Evolutionary conservation across 75 land plant genomes (phyloP).

Genomic region (Picea glauca): DNA sequence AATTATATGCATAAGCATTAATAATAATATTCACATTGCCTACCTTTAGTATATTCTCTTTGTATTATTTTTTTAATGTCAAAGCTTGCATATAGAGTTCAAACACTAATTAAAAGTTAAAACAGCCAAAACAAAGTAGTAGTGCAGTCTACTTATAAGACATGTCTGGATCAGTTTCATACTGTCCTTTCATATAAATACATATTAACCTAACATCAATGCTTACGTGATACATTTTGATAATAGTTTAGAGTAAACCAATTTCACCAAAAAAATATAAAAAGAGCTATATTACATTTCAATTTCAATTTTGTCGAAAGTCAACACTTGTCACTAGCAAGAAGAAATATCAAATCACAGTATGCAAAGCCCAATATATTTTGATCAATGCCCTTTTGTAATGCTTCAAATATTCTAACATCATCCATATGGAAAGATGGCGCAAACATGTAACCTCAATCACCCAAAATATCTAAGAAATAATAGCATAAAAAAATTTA

Average conservation of each 20-base stretch:
- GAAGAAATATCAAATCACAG: too few species aligned
- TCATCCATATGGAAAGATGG: too few species aligned
- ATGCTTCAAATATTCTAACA: too few species aligned
- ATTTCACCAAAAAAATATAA: too few species aligned
- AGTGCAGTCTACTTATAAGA: background rate
- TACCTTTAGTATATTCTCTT: background rate
- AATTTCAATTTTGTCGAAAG: too few species aligned
- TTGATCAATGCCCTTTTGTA: too few species aligned
- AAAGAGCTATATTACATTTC: too few species aligned
- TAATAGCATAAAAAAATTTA: too few species aligned
- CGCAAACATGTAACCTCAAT: too few species aligned
- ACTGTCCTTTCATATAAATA: background rate
- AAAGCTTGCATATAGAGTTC: background rate
- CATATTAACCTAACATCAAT: background rate
- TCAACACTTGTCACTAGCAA: too few species aligned
- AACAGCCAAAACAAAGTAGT: background rate
- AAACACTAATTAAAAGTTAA: background rate
- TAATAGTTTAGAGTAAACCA: background rate
- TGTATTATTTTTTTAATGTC: background rate
- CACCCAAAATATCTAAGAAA: too few species aligned
- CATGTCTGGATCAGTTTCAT: background rate
- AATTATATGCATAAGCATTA: background rate
- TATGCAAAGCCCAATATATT: too few species aligned
- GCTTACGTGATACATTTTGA: background rate
- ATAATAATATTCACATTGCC: background rate